Evolutionary conservation across 768 basidiomycete genomes (phyloP), one percentile per base, ranked within the genome.

Genomic region (Termitomyces sp.): DNA sequence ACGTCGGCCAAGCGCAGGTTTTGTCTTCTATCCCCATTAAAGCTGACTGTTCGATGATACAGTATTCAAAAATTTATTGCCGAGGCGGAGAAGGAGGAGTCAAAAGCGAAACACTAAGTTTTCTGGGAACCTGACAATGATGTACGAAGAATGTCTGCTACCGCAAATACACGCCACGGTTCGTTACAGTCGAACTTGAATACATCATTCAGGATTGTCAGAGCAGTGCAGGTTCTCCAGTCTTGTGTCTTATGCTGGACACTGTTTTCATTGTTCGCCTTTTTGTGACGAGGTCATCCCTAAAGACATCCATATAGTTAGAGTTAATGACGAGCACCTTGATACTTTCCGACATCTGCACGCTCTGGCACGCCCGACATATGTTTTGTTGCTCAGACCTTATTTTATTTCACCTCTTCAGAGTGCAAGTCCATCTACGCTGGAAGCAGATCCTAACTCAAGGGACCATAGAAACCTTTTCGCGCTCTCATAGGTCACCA

Each of bases 11-110:
- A 50, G 11, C 50, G n/a, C 38, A 10, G 7, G 15, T 42, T 33
- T n/a, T 14, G 33, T 42, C 7, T 11, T 19, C 5, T 3, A 30
- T 26, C 10, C 15, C 17, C 28, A 14, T 3, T 5, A 54, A 63
- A 63, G 63, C 63, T 67, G 66, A 70, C 65, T 70, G 64, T 68
- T 55, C 66, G 73, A 71, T 58, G 70, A 75, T 66, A 78, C 75
- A 93, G 91, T 68, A 90, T 93, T 74, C 77, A 80, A 69, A 84
- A 85, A 50, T 93, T 89, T 68, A 81, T 92, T 59, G 83, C 81
- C 55, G 89, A 91, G 67, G 90, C 91, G 47, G 91, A 92, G 78
- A 90, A 88, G 73, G 87, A 83, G 68, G 73, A 68, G 21, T 58
- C 81, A 60, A 79, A 80, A 64, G 60, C 82, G 61, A 79, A 81